phyloP scores from a whole-genome alignment of 2,329 filamentous ascomycete genomes.

The Rhynchosporium secalis region DNA sequence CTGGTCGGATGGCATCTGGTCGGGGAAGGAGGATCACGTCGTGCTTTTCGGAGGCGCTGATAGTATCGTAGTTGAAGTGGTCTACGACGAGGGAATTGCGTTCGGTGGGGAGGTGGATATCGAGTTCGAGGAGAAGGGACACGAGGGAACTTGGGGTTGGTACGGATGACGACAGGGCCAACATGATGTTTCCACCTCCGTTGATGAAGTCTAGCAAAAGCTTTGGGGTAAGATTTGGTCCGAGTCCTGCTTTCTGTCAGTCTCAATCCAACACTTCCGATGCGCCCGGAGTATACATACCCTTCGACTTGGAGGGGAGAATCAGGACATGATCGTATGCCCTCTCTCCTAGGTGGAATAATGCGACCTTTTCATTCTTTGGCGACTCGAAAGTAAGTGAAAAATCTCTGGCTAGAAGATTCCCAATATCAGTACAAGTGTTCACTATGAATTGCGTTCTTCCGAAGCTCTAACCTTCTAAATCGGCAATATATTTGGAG shows the following conservation, averaged over 20 bases:
- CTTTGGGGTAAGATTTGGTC: constrained; percentile 83
- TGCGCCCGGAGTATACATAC: constrained; percentile 46
- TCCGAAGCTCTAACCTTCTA: constrained; percentile 56
- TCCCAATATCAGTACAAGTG: constrained; percentile 24
- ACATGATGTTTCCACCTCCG: constrained; percentile 84
- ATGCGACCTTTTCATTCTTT: constrained; percentile 71
- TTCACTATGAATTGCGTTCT: not conserved
- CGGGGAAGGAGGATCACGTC: constrained; percentile 80
- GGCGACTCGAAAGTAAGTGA: constrained; percentile 78
- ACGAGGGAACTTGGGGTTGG: constrained; percentile 71
- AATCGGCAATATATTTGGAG: constrained; percentile 74
- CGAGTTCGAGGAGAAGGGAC: constrained; percentile 81
- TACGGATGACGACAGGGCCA: constrained; percentile 74
- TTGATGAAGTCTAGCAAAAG: constrained; percentile 89
- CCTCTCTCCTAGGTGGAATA: constrained; percentile 85
- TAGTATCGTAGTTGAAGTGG: constrained; percentile 89
- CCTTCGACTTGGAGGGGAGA: constrained; percentile 88
- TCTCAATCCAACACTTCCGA: not conserved
- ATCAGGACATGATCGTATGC: constrained; percentile 89
- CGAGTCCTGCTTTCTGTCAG: constrained; percentile 61
- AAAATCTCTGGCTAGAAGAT: constrained; percentile 72
- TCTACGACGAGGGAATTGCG: constrained; percentile 85
- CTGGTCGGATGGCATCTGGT: constrained; percentile 64
- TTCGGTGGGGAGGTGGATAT: constrained; percentile 83
- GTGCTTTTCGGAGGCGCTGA: constrained; percentile 77